Percentiles rank a stretch among this genome's conserved stretches.
These are phyloP conservation scores for Fusarium austroafricanum DNA, from an alignment of 2,329 filamentous ascomycete genomes.

Conservation along the genomic window DNA sequence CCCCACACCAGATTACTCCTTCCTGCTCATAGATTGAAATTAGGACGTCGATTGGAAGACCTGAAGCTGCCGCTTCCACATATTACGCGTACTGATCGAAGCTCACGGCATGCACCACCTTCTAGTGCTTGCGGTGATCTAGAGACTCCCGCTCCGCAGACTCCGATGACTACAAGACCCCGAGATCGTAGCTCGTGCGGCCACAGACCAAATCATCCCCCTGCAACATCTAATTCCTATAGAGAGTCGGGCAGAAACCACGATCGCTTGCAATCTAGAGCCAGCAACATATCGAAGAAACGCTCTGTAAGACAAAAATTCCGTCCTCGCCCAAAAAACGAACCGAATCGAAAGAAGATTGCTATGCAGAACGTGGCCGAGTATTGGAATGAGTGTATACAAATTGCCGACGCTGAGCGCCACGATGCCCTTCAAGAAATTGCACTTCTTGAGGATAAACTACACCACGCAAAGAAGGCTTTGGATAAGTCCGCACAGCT, in stretches of 20 bases:
- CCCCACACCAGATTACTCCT: neutral
- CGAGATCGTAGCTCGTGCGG: neutral
- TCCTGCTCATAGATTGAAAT: neutral
- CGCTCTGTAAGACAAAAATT: slow-evolving; percentile 35
- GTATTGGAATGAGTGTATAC: slow-evolving; percentile 52
- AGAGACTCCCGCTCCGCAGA: slow-evolving; percentile 45
- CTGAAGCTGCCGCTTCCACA: slow-evolving; percentile 27
- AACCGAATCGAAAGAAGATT: slow-evolving; percentile 44
- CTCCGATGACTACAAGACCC: slow-evolving; percentile 21
- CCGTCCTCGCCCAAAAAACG: slow-evolving; percentile 1
- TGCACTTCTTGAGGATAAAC: slow-evolving; percentile 41
- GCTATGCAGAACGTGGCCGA: slow-evolving; percentile 50
- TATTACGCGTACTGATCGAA: neutral
- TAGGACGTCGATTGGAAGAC: slow-evolving; percentile 4
- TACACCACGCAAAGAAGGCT: slow-evolving; percentile 35
- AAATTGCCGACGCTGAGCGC: slow-evolving; percentile 48
- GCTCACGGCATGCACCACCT: slow-evolving; percentile 24
- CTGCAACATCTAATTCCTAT: slow-evolving; percentile 1
- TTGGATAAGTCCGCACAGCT: slow-evolving; percentile 28
- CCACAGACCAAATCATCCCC: slow-evolving; percentile 8
- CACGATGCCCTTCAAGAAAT: slow-evolving; percentile 44
- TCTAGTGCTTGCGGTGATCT: slow-evolving; percentile 49
- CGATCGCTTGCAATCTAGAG: slow-evolving; percentile 44
- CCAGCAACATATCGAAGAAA: slow-evolving; percentile 52
- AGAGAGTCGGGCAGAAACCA: neutral